A percentile compares a stretch with the other conserved stretches of the same genome.
These are phyloP conservation scores for Lupinus albus DNA, from an alignment of 306 rosid genomes.

Conservation along the genomic window DNA sequence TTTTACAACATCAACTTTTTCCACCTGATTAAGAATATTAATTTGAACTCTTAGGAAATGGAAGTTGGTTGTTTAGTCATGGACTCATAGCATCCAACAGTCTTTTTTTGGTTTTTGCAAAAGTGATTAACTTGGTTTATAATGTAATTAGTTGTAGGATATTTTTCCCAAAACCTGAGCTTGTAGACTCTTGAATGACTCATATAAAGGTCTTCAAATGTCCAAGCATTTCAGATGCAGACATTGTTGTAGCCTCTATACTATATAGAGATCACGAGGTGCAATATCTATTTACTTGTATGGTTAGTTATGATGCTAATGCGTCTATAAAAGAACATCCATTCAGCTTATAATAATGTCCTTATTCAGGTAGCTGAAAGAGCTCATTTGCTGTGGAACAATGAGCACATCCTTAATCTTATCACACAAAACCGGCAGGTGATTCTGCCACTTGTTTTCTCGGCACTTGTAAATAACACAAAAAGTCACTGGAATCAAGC, in stretches of 20 bases:
- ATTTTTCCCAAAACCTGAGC: conserved; percentile 28
- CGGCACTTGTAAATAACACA: conserved; percentile 80
- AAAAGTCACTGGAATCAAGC: conserved; percentile 95
- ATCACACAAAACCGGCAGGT: conserved; percentile 78
- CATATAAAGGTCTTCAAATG: not conserved
- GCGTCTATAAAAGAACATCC: conserved; percentile 1
- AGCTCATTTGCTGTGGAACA: conserved; percentile 95
- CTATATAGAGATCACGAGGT: not conserved
- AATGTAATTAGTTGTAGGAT: conserved; percentile 16
- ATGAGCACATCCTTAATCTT: conserved; percentile 79
- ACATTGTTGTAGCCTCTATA: not conserved
- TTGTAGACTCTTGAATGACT: conserved; percentile 7
- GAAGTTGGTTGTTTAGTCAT: no score
- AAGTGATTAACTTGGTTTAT: not conserved
- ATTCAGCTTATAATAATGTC: not conserved
- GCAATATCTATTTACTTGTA: conserved; percentile 2
- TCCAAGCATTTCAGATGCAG: conserved; percentile 9
- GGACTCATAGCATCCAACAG: no score
- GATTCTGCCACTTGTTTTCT: conserved; percentile 80
- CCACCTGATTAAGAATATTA: conserved; percentile 12
- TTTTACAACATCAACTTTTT: conserved; percentile 26
- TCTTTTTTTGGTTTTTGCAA: not conserved
- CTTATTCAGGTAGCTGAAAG: conserved; percentile 83
- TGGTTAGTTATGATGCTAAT: not conserved
- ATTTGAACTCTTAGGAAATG: not conserved